Conservation (phyloP, 2,329 filamentous ascomycete genomes). For the Knufia petricola region DNA sequence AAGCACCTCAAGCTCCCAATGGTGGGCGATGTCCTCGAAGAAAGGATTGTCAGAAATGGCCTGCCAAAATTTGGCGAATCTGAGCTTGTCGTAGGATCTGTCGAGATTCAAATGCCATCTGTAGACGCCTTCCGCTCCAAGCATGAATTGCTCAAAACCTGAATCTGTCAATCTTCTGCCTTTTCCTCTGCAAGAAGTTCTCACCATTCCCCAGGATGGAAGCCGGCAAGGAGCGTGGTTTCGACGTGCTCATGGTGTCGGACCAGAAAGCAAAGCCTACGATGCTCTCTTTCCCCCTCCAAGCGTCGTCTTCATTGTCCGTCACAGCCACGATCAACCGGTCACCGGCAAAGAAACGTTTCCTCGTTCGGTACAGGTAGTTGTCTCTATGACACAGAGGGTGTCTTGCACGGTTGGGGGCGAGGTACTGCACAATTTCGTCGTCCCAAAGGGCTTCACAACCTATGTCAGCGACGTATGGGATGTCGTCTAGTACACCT, state of each 20-base stretch:
- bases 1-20: constrained; percentile 23
- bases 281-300: constrained; percentile 16
- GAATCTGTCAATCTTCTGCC: not conserved
- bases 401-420: constrained; percentile 16
- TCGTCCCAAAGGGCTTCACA: constrained; percentile 19
- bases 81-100: constrained; percentile 9
- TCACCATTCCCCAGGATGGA: constrained; percentile 14
- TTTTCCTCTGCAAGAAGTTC: not conserved
- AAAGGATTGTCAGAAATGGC: constrained; percentile 11
- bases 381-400: constrained; percentile 15
- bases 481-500: constrained; percentile 13
- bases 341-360: constrained; percentile 15
- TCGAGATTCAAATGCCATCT: constrained; percentile 14
- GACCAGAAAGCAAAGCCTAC: constrained; percentile 17
- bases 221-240: not conserved
- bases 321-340: constrained; percentile 17
- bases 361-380: constrained; percentile 15
- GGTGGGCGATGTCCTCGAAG: constrained; percentile 15
- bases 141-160: constrained; percentile 16
- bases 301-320: constrained; percentile 12
- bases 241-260: constrained; percentile 6
- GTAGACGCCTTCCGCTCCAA: constrained; percentile 13
- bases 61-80: constrained; percentile 7
- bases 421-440: constrained; percentile 15
- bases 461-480: constrained; percentile 14